These are phyloP conservation scores for Salix purpurea DNA, from an alignment of 345 rosid genomes.

Conservation along the genomic window DNA sequence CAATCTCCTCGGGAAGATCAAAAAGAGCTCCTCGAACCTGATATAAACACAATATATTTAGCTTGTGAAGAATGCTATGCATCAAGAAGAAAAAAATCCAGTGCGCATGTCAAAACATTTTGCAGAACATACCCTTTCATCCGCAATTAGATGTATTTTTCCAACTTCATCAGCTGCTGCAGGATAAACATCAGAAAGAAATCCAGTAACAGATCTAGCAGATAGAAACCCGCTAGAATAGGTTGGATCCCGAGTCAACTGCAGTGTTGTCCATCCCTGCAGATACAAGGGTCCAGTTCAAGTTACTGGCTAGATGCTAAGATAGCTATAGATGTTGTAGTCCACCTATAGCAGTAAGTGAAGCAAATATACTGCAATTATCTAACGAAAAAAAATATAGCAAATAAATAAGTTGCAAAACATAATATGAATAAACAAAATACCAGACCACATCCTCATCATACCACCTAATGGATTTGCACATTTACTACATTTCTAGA, in stretches of 20 bases:
- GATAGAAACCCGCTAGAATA: constrained; percentile 66
- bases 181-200: constrained; percentile 79
- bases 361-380: not conserved
- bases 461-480: not conserved
- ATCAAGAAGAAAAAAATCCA: not conserved
- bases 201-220: constrained; percentile 87
- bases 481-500: not conserved
- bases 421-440: not conserved
- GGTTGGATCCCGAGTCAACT: constrained; percentile 68
- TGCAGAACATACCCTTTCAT: constrained; percentile 57
- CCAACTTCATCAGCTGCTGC: constrained; percentile 92
- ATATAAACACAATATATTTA: constrained; percentile 19
- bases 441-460: not conserved
- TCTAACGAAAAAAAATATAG: not conserved
- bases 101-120: not conserved
- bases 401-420: not conserved
- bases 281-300: constrained; percentile 11
- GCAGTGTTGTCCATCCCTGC: constrained; percentile 90
- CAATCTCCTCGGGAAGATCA: constrained; percentile 93
- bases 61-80: not conserved
- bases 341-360: not conserved
- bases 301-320: not conserved
- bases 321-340: not conserved
- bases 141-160: constrained; percentile 79
- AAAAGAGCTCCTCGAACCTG: constrained; percentile 97